phyloP scores from a whole-genome alignment of 2,329 filamentous ascomycete genomes.

The Fusarium marasasianum region DNA sequence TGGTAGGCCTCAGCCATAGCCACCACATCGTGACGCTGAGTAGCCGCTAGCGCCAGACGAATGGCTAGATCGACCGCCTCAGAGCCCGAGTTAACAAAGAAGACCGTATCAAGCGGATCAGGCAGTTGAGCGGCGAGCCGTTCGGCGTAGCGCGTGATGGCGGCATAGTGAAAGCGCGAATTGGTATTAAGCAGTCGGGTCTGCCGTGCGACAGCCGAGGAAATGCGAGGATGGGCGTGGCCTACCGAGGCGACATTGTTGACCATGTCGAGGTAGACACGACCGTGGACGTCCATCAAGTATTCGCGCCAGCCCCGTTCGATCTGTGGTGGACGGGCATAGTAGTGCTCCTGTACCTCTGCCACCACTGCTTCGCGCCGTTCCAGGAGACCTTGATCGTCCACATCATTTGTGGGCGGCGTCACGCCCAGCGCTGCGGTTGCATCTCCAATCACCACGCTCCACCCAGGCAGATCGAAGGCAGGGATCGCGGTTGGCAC shows the following conservation, averaged over 20 bases:
- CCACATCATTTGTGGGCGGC: not conserved
- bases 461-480: not conserved
- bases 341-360: not conserved
- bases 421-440: not conserved
- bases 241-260: not conserved
- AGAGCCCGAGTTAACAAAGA: not conserved
- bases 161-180: not conserved
- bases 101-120: not conserved
- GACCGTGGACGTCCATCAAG: not conserved
- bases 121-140: not conserved
- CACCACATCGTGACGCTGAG: not conserved
- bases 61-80: not conserved
- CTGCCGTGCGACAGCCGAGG: not conserved
- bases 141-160: not conserved
- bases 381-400: not conserved
- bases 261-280: not conserved
- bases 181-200: not conserved
- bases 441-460: not conserved
- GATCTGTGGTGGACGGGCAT: not conserved
- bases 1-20: not conserved
- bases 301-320: not conserved
- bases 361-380: not conserved
- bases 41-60: not conserved
- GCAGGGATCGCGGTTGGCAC: not conserved
- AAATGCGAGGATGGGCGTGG: not conserved